These are phyloP conservation scores for Agapanthus africanus DNA, from an alignment of 106 monocot species.

Conservation along the genomic window DNA sequence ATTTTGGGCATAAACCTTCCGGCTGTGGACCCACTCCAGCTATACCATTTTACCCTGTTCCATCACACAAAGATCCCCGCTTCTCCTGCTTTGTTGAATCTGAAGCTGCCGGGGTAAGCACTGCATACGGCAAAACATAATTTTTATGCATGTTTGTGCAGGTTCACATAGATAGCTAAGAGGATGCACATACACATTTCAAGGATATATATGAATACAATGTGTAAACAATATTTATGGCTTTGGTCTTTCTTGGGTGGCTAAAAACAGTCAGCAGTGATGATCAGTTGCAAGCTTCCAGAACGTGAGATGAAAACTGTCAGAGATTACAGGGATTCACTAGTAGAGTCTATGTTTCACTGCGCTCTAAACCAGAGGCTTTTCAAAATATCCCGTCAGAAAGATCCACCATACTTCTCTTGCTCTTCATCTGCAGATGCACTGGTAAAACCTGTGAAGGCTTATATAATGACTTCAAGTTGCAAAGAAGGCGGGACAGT, in stretches of 20 bases:
- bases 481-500: constrained; percentile 82
- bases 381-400: constrained; percentile 91
- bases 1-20: constrained; percentile 77
- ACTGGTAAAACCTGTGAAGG: constrained; percentile 80
- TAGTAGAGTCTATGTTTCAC: constrained; percentile 97
- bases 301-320: constrained; percentile 74
- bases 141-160: not conserved
- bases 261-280: constrained; percentile 84
- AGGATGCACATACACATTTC: not conserved
- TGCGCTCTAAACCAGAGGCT: constrained; percentile 95
- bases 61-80: constrained; percentile 86
- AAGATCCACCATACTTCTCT: constrained; percentile 93
- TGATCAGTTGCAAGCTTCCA: constrained; percentile 94
- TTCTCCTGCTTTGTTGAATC: constrained; percentile 99
- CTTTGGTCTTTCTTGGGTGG: constrained; percentile 13
- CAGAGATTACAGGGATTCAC: constrained; percentile 78
- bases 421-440: constrained; percentile 82
- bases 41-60: constrained; percentile 73
- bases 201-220: constrained; percentile 1
- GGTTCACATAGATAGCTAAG: not conserved
- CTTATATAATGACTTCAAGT: constrained; percentile 94
- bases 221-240: not conserved
- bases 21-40: constrained; percentile 26
- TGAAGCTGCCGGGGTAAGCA: constrained; percentile 95
- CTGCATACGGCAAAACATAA: not conserved